These are phyloP conservation scores for Cytospora piceae DNA, from an alignment of 2,329 filamentous ascomycete species.

Conservation along the genomic window DNA sequence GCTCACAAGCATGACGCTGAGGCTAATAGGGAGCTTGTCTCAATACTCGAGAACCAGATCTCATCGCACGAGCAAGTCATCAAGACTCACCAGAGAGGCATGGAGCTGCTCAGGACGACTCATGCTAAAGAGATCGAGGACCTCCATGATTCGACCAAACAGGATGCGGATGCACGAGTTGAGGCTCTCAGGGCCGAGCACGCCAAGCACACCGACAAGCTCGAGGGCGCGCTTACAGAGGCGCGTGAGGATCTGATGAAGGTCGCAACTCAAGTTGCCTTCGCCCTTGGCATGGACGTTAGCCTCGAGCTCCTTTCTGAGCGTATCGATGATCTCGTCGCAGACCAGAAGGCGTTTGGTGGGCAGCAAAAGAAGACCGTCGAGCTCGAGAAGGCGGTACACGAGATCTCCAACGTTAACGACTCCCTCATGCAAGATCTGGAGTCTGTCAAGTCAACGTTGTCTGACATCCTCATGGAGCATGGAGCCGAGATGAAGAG, in stretches of 20 bases:
- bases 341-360: slow-evolving; percentile 62
- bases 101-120: slow-evolving; percentile 53
- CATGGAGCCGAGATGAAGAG: slow-evolving; percentile 50
- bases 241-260: slow-evolving; percentile 69
- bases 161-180: slow-evolving; percentile 61
- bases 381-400: slow-evolving; percentile 59
- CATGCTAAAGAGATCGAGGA: slow-evolving; percentile 50
- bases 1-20: slow-evolving; percentile 42
- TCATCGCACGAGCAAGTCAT: slow-evolving; percentile 62
- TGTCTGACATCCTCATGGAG: slow-evolving; percentile 58
- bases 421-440: slow-evolving; percentile 65
- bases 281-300: slow-evolving; percentile 63
- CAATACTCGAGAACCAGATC: slow-evolving; percentile 62
- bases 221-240: slow-evolving; percentile 66
- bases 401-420: slow-evolving; percentile 61
- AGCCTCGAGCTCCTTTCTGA: slow-evolving; percentile 70
- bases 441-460: slow-evolving; percentile 59
- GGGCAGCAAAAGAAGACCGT: slow-evolving; percentile 62
- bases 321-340: slow-evolving; percentile 60
- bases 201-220: slow-evolving; percentile 55
- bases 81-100: slow-evolving; percentile 55
- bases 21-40: slow-evolving; percentile 45
- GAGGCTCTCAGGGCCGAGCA: slow-evolving; percentile 64
- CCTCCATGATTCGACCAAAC: slow-evolving; percentile 52
- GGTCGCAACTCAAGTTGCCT: slow-evolving; percentile 65